These are phyloP conservation scores for Vitis hybrid DNA, from an alignment of 177 flowering plant species.

Conservation along the genomic window DNA sequence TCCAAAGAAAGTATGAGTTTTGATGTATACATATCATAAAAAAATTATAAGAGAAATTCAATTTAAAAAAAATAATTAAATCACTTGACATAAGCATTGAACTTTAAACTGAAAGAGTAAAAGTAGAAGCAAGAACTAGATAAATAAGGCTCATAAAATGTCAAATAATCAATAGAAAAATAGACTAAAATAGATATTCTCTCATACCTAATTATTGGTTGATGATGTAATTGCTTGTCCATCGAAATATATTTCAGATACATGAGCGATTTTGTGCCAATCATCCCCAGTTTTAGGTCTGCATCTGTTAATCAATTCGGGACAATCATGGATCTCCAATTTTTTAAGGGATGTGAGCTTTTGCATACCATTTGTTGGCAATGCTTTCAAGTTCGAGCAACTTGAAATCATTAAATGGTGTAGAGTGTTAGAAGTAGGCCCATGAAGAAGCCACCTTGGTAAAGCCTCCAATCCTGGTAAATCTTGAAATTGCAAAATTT, in stretches of 20 bases:
- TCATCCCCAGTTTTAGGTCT: slow-evolving; percentile 2
- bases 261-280: slow-evolving; percentile 10
- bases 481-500: accelerated
- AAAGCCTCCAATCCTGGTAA: background rate
- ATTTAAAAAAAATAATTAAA: no score
- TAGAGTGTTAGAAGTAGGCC: background rate
- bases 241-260: background rate
- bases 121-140: no score
- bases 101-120: no score
- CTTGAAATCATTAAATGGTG: background rate
- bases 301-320: slow-evolving; percentile 1
- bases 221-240: background rate
- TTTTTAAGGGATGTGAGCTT: background rate
- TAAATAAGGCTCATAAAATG: no score
- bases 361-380: background rate
- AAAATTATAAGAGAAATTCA: no score
- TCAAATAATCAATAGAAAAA: no score
- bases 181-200: no score
- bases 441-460: background rate
- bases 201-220: no score
- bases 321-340: background rate
- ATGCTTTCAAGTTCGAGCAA: background rate
- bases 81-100: no score
- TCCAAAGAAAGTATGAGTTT: no score
- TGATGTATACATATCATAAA: no score